Percentiles rank a stretch among this genome's conserved stretches.
phyloP scores from a whole-genome alignment of 495 filamentous ascomycete genomes.

The Penicillium fimorum region DNA sequence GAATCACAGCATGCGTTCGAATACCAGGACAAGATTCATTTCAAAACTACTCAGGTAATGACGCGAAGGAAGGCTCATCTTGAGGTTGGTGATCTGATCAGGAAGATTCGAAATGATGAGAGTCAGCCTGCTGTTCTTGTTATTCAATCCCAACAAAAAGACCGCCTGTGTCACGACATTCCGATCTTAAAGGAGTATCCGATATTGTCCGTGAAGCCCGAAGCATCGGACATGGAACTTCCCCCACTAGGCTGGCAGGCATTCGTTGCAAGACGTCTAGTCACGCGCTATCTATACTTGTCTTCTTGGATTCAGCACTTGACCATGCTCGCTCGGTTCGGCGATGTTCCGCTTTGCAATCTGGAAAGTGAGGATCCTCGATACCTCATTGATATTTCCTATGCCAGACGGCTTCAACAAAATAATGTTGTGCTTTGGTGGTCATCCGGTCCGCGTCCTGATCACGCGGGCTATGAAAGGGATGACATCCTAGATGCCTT shows the following conservation, averaged over 20 bases:
- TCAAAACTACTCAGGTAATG: conserved; percentile 82
- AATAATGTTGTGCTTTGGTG: conserved; percentile 99
- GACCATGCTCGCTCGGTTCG: conserved; percentile 82
- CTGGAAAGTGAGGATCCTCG: conserved; percentile 90
- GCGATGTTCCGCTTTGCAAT: conserved; percentile 92
- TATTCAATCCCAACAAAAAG: conserved; percentile 84
- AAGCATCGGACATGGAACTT: conserved; percentile 79
- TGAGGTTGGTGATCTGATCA: conserved; percentile 79
- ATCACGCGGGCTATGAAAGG: conserved; percentile 94
- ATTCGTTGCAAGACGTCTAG: conserved; percentile 80
- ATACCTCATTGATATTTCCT: conserved; percentile 93
- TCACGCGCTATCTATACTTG: conserved; percentile 85
- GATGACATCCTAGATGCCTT: conserved; percentile 83
- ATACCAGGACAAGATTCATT: conserved; percentile 84
- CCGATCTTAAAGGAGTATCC: conserved; percentile 84
- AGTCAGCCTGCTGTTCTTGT: conserved; percentile 75
- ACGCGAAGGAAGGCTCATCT: conserved; percentile 84
- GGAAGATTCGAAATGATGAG: conserved; percentile 85
- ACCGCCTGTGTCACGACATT: conserved; percentile 77
- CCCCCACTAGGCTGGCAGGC: conserved; percentile 93
- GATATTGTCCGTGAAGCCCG: conserved; percentile 72
- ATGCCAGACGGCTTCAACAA: conserved; percentile 83
- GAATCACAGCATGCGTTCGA: conserved; percentile 75
- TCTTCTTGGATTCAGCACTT: conserved; percentile 91
- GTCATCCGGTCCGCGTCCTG: conserved; percentile 79